A percentile compares a stretch with the other conserved stretches of the same genome.
Evolutionary conservation across 257 asterid genomes (phyloP).

Genomic region (Nemophila menziesii): DNA sequence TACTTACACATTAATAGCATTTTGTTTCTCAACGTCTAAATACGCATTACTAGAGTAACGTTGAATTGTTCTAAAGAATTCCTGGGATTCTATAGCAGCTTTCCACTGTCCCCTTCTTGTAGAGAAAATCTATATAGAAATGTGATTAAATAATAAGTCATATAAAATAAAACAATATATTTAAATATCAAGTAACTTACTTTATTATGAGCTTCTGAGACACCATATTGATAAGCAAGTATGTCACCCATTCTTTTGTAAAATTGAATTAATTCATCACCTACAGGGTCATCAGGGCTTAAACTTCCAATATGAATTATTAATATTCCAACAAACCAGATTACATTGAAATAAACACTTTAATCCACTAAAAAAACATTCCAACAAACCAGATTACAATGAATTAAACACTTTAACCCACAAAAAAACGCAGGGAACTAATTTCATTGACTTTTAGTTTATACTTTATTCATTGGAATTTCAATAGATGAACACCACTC

Average conservation of each 20-base stretch:
- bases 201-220: constrained; percentile 99
- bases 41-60: constrained; percentile 88
- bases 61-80: constrained; percentile 87
- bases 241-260: constrained; percentile 99
- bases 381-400: too few species aligned
- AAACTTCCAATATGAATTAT: too few species aligned
- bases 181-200: too few species aligned
- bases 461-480: too few species aligned
- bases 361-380: too few species aligned
- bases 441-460: too few species aligned
- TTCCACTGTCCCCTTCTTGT: constrained; percentile 94
- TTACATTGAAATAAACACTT: too few species aligned
- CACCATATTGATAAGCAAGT: constrained; percentile 98
- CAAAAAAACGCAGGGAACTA: too few species aligned
- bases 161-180: not conserved
- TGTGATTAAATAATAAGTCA: too few species aligned
- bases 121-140: constrained; percentile 57
- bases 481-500: too few species aligned
- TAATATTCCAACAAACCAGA: too few species aligned
- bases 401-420: too few species aligned
- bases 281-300: constrained; percentile 93
- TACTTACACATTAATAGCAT: constrained; percentile 88
- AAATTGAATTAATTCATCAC: constrained; percentile 75
- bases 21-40: constrained; percentile 86
- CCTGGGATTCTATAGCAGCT: constrained; percentile 95